Base-by-base conservation (phyloP, 2,329 filamentous ascomycete species). In the Aspergillus quadricinctus region DNA sequence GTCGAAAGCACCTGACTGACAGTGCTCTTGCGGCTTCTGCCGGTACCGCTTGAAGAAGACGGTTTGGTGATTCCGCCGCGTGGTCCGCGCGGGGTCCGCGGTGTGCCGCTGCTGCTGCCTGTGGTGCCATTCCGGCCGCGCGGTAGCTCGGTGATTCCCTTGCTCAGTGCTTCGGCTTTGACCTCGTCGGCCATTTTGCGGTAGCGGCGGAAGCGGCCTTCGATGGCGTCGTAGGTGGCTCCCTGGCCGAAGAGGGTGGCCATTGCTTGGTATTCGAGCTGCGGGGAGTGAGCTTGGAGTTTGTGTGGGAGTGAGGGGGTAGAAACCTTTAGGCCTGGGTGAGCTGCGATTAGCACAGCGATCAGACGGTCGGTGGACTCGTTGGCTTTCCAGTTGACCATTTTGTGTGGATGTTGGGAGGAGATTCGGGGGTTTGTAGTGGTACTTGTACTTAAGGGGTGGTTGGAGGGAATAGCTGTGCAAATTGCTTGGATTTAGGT, bases 221-320 rank as follows among this genome's bases (percentile, higher is more conserved):
- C 76, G 25, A 83, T 73, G 0, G 79, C 69, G 57, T 81, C 71
- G 66, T 80, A 80, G 0, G 76, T 81, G 0, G 77, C 76, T 0
- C 73, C 76, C 7, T 72, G 61, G 1, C 77, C 78, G 60, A 77
- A 82, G 52, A 78, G 66, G 2, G 65, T 61, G 0, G 80, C 80
- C 25, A 80, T 75, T 3, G 69, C 66, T 1, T 62, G 64, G 61
- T 76, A 75, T 55, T 82, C 74, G 23, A 80, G 69, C 80, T 83
- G 51, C 2, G 4, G 35, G 10, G 19, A 10, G 25, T 25, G 40
- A 50, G 49, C 25, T 14, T 48, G 28, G 21, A 6, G 4, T 7
- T 7, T 23, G n/a, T 23, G 28, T 17, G 8, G 4, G 1, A 17
- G 25, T 9, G 7, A 25, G 35, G 21, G 11, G 27, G 17, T 21